Evolutionary conservation across 495 filamentous ascomycete species (phyloP), one percentile per base, ranked within the genome.

Genomic region (Penicillium cataractarum): DNA sequence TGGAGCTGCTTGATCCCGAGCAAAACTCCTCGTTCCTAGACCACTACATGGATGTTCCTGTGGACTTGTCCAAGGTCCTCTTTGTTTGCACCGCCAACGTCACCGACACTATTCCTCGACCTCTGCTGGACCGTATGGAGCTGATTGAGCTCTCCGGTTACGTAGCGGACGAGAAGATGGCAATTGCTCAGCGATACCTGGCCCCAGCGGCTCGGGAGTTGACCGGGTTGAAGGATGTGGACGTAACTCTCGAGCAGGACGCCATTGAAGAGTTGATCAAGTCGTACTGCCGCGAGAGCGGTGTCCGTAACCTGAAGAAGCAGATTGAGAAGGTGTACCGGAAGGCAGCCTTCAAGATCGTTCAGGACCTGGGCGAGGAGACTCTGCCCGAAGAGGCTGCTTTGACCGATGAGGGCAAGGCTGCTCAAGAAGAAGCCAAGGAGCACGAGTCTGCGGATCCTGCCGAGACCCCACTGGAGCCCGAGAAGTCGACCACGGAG

Each of bases 11-110:
- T 31, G 96, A 99, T 67, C 96, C 96, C 0, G 96, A 98, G 76
- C 96, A 99, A 71, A 99, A 99, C 78, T 91, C 84, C 71, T 96
- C 92, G 31, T 99, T 99, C 84, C 76, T 99, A 53, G 96, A 99
- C 66, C 95, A 99, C 71, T 99, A 99, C 74, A 90, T 99, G 87
- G 96, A 99, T 77, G 93, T 99, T 0, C 96, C 96, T 6, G 94
- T 99, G 31, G 95, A 99, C 76, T 84, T 99, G 39, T 97, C 92
- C 48, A 97, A 97, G 80, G 96, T 99, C 6, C 86, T 99, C 33
- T 99, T 99, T 76, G 96, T 99, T 49, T 99, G 96, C 80, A 99
- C 96, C 6, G 96, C 96, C 39, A 99, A 99, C 71, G 92, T 99
- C 86, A 98, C 93, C 2, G 95, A 99, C 70, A 99, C 96, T 6